Evolutionary conservation across 441 rosid species (phyloP), one percentile per base, ranked within the genome.

Genomic region (Biscutella auriculata): DNA sequence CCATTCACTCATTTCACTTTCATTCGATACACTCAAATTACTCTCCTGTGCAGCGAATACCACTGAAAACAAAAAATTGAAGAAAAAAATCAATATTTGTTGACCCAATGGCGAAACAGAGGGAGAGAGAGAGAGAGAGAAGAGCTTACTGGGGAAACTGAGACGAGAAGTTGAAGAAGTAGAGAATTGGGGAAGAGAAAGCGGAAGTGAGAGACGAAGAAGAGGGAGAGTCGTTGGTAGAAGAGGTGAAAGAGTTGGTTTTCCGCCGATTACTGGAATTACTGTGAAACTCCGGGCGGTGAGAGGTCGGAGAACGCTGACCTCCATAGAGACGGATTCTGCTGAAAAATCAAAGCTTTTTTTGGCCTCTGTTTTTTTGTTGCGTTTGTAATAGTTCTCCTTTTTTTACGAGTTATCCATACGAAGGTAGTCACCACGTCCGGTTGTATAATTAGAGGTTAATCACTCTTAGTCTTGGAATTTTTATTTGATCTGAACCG

Each of bases 1-100:
- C 95, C 94, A 87, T 54, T 85, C 95, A 63, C 63, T 73, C 12
- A 82, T 60, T 29, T 78, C 85, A 8, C 76, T 34, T 12, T 72
- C 77, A 13, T 43, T 58, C 6, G 68, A 78, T 2, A 61, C 70
- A 51, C 71, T 68, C 56, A 80, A 42, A 60, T 73, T 78, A 62
- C 77, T 78, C 42, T 81, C 96, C 1, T 80, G 72, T 26, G 82
- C 65, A 12, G 79, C 70, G 60, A 36, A 73, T 36, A 67, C 11
- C 45, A 73, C 88, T 87, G 75, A 59, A 30, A 44, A 49, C 49
- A 62, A 15, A 10, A 45, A 26, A 27, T 16, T 4, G 19, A 6
- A 1, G n/a, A n/a, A n/a, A n/a, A n/a, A n/a, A n/a, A n/a, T n/a
- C n/a, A n/a, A n/a, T n/a, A n/a, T n/a, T n/a, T n/a, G n/a, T n/a